Conservation (phyloP, 2,329 filamentous ascomycete genomes). For the Anisogramma anomala region DNA sequence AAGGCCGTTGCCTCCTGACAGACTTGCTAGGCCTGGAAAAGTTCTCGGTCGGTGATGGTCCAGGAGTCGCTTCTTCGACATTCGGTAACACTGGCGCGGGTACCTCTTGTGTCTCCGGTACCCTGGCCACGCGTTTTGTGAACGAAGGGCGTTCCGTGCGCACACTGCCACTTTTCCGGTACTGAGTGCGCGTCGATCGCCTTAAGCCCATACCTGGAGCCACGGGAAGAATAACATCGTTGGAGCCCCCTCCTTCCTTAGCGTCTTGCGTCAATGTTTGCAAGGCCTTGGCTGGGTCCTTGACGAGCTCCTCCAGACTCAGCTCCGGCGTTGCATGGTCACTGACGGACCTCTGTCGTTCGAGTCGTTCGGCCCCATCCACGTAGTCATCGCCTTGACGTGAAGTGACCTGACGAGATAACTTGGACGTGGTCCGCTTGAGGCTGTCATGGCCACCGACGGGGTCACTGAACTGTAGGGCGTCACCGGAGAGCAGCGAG, state of each 20-base stretch:
- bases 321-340: slow-evolving; percentile 46
- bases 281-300: slow-evolving; percentile 62
- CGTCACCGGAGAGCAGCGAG: slow-evolving; percentile 43
- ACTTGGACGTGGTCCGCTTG: slow-evolving; percentile 85
- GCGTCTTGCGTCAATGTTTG: slow-evolving; percentile 53
- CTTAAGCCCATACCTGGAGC: slow-evolving; percentile 69
- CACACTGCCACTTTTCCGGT: slow-evolving; percentile 73
- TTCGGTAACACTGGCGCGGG: slow-evolving; percentile 29
- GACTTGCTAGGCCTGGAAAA: slow-evolving; percentile 48
- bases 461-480: slow-evolving; percentile 5
- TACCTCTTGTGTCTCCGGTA: slow-evolving; percentile 48
- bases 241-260: slow-evolving; percentile 24
- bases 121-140: slow-evolving; percentile 57
- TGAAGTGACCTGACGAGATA: slow-evolving; percentile 81
- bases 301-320: slow-evolving; percentile 71
- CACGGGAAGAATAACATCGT: slow-evolving; percentile 76
- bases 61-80: slow-evolving; percentile 35
- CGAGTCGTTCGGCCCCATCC: slow-evolving; percentile 72
- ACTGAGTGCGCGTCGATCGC: slow-evolving; percentile 83
- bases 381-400: slow-evolving; percentile 53
- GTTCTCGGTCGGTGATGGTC: slow-evolving; percentile 44
- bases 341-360: slow-evolving; percentile 56
- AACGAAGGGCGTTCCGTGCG: slow-evolving; percentile 65
- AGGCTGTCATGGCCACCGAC: slow-evolving; percentile 43
- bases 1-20: slow-evolving; percentile 37